Evolutionary conservation across 306 rosid genomes (phyloP).

Genomic region (Delonix regia): DNA sequence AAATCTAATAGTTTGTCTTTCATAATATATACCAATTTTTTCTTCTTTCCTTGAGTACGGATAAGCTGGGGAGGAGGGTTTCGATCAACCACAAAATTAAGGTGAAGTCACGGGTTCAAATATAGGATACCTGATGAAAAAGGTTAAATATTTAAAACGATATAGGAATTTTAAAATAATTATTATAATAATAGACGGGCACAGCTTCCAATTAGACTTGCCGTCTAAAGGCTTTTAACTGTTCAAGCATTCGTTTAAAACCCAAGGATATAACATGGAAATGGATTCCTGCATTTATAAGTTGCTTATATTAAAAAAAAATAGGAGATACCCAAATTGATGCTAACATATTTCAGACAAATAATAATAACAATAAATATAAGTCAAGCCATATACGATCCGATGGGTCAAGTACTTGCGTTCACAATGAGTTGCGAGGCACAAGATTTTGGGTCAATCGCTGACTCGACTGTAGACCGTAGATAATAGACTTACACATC

Average conservation of each 20-base stretch:
- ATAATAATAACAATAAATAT: not conserved
- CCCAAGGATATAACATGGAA: not conserved
- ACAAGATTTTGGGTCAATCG: slow-evolving; percentile 10
- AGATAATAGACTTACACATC: too few species aligned
- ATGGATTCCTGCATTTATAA: too few species aligned
- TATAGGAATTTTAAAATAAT: not conserved
- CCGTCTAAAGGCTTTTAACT: not conserved
- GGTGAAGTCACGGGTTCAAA: not conserved
- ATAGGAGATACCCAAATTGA: slow-evolving; percentile 9
- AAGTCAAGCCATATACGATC: not conserved
- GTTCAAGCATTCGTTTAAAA: slow-evolving; percentile 11
- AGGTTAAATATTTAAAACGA: not conserved
- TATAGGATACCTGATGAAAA: not conserved
- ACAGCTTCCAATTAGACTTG: not conserved
- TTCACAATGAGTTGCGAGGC: slow-evolving; percentile 11
- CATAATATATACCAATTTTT: too few species aligned
- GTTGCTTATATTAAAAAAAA: too few species aligned
- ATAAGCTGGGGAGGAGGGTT: not conserved
- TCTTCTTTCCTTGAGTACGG: not conserved
- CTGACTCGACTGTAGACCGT: too few species aligned
- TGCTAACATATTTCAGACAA: not conserved
- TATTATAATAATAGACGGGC: too few species aligned
- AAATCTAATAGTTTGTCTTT: too few species aligned
- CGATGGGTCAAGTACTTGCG: not conserved
- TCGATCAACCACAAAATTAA: not conserved